Base-by-base conservation (phyloP, 805 yeast species). In the Candida suzukii region DNA sequence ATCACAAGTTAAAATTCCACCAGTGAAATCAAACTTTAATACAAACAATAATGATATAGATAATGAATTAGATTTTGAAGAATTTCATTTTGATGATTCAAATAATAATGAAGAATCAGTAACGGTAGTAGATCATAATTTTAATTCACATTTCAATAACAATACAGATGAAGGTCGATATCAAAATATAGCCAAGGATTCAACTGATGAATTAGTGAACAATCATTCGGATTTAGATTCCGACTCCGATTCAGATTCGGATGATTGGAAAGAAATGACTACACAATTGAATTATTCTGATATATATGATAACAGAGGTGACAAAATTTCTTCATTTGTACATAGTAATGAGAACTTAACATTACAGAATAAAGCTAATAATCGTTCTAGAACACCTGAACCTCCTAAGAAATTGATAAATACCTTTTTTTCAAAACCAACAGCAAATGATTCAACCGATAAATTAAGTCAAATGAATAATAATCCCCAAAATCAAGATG, bases 261-360 rank as follows among this genome's bases (percentile, higher is more conserved):
- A 68, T 13, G 81, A 72, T 24, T 93, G 99, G 99, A 80, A 83
- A 54, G 78, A 84, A 16, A 88, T 93, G 87, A 83, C 84, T 34
- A 80, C 91, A 0, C 80, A 87, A 24, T 79, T 95, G 3, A 77
- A 81, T 38, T 71, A 76, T 42, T 46, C 55, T 18, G 87, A 87
- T 46, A 73, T 87, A 33, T 91, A 87, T 57, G 86, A 91, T 54
- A 85, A 87, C 21, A 76, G 75, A 52, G 97, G 93, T 4, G 78
- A 79, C 43, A 62, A 80, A 20, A 73, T 80, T 38, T 66, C 78
- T 20, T 56, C 55, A 16, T 58, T 58, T 41, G 41, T 56, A 18
- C 58, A 60, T 32, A 56, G 63, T 32, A 17, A 55, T 41, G 54
- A 61, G 46, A 46, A 26, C 25, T 32, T 24, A 38, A 13, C 13